Base-by-base conservation (phyloP, 352 stramenopile species). In the Pythium oligandrum region DNA sequence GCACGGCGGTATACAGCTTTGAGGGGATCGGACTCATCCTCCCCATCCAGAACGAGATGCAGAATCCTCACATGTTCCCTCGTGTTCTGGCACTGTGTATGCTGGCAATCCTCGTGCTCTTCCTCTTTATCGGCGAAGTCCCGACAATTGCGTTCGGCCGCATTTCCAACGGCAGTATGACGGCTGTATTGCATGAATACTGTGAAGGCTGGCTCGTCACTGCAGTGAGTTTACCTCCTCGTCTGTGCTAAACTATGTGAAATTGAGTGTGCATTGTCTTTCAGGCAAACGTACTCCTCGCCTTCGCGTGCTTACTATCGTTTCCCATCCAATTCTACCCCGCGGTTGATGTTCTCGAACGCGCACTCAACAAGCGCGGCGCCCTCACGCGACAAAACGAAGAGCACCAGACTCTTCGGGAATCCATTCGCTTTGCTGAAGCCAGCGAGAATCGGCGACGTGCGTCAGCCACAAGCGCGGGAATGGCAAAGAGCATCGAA, bases 271-370 rank as follows among this genome's bases (percentile, higher is more conserved):
- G 17, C 17, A 26, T 26, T 26, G 17, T 0, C 17, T 26, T 26
- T 26, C 17, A 86, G 75, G 75, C 78, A 6, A 91, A 91, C 48
- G 53, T 84, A 3, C 57, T 87, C 40, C 69, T 91, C 4, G 78
- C 81, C 4, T 86, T 89, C 48, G 78, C 81, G 30, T 91, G 81
- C 36, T 61, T 85, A 7, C 68, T 91, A 6, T 88, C 81, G 12
- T 91, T 91, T 55, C 81, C 81, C 8, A 91, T 89, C 54, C 81
- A 91, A 51, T 87, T 91, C 35, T 91, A 90, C 51, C 81, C 81
- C 6, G 81, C 81, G 2, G 81, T 91, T 37, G 74, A 83, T 38
- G 76, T 89, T 12, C 62, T 91, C 5, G 81, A 91, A 54, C 75
- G 73, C 26, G 71, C 75, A 46, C 61, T 90, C 40, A 61, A 58